Conservation (phyloP, 2,329 filamentous ascomycete species). For the Lasiodiplodia sp. region DNA sequence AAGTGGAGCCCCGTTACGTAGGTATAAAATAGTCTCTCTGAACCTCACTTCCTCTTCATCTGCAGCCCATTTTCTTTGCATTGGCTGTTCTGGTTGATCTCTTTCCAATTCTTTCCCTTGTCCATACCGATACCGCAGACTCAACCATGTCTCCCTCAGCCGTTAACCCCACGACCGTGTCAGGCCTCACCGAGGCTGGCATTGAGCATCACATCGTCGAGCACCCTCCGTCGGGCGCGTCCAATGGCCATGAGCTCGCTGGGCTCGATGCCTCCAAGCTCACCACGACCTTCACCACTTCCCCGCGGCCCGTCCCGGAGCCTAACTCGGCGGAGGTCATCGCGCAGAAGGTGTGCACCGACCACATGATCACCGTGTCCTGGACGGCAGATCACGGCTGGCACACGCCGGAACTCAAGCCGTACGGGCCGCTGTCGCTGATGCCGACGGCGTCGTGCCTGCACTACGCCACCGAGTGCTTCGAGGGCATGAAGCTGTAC, state of each 20-base stretch:
- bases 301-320: slow-evolving; percentile 52
- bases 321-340: slow-evolving; percentile 49
- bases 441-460: slow-evolving; percentile 82
- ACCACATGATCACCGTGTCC: slow-evolving; percentile 83
- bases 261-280: slow-evolving; percentile 54
- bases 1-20: background rate
- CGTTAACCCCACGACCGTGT: slow-evolving; percentile 37
- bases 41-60: background rate
- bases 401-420: slow-evolving; percentile 74
- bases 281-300: slow-evolving; percentile 49
- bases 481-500: slow-evolving; percentile 82
- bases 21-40: slow-evolving; percentile 8
- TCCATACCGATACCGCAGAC: background rate
- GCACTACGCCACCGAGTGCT: slow-evolving; percentile 91
- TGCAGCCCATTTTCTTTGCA: background rate
- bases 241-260: slow-evolving; percentile 39
- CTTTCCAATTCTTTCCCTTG: background rate
- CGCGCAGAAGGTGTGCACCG: slow-evolving; percentile 64
- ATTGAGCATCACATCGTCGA: slow-evolving; percentile 37
- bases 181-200: slow-evolving; percentile 46
- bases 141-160: slow-evolving; percentile 12
- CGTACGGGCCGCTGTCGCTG: slow-evolving; percentile 78
- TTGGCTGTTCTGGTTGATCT: background rate
- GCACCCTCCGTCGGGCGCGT: slow-evolving; percentile 30
- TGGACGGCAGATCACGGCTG: slow-evolving; percentile 75